Conservation (phyloP, 345 rosid species). For the Salix purpurea region DNA sequence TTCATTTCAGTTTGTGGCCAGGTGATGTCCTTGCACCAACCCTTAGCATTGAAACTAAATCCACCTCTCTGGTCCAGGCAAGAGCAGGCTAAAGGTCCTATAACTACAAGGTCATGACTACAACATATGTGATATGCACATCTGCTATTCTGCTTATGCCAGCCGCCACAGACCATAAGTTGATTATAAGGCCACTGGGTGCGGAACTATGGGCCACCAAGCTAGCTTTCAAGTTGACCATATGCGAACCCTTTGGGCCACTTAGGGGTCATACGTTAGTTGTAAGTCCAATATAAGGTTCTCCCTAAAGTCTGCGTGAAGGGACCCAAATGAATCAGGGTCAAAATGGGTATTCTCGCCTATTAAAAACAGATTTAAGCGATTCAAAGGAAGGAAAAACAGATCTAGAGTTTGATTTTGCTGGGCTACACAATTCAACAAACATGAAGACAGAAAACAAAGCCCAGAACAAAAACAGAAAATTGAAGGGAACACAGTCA, state of each 20-base stretch:
- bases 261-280: not conserved
- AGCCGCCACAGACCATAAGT: not conserved
- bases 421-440: slow-evolving; percentile 3
- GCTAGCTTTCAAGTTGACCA: not conserved
- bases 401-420: not conserved
- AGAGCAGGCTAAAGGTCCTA: too few species aligned
- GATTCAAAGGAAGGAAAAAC: not conserved
- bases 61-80: too few species aligned
- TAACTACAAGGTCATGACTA: too few species aligned
- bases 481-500: not conserved
- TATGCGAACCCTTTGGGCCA: not conserved
- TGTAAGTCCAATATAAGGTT: not conserved
- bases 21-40: too few species aligned
- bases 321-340: not conserved
- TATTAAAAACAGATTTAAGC: not conserved
- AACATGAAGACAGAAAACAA: slow-evolving; percentile 1
- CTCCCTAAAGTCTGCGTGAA: too few species aligned
- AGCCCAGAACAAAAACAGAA: slow-evolving; percentile 1
- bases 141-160: not conserved
- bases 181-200: not conserved
- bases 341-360: not conserved
- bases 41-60: too few species aligned
- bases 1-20: too few species aligned
- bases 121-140: too few species aligned
- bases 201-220: not conserved